A percentile compares a stretch with the other conserved stretches of the same genome.
Conservation (phyloP, 495 filamentous ascomycete genomes). For the Aspergillus ostianus region DNA sequence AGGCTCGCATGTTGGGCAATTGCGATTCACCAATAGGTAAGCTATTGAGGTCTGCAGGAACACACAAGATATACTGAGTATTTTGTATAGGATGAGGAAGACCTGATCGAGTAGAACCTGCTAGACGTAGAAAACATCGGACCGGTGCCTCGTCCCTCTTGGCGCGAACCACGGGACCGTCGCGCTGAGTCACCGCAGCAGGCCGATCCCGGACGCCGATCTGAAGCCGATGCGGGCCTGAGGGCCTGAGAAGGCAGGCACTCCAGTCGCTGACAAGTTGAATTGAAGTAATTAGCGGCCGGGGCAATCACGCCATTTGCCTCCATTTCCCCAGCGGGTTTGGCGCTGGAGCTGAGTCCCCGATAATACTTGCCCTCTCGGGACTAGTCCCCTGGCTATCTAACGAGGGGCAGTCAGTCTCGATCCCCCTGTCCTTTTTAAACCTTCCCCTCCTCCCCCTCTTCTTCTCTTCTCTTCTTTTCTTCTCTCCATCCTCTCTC, state of each 20-base stretch:
- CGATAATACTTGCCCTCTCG: not conserved
- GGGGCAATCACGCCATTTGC: not conserved
- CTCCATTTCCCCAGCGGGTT: too few species aligned
- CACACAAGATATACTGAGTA: too few species aligned
- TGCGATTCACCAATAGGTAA: not conserved
- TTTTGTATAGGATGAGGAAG: too few species aligned
- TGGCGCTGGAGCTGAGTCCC: too few species aligned
- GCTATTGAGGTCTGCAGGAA: too few species aligned
- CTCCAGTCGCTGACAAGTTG: too few species aligned
- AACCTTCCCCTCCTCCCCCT: conserved; percentile 13
- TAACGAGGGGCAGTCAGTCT: conserved; percentile 10
- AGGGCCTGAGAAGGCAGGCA: too few species aligned
- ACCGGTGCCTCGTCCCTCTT: too few species aligned
- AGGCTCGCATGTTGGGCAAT: not conserved
- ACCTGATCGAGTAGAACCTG: too few species aligned
- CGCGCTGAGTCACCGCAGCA: not conserved
- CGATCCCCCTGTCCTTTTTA: conserved; percentile 10
- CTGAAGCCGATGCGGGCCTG: not conserved
- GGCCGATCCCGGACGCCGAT: not conserved
- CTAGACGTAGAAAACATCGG: too few species aligned
- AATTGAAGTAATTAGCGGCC: too few species aligned
- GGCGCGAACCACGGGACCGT: too few species aligned
- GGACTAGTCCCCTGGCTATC: not conserved
- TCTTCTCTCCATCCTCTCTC: conserved; percentile 8
- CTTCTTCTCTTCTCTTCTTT: conserved; percentile 10